Base-by-base conservation (phyloP, 257 asterid species). In the Solanum ossicruentum region DNA sequence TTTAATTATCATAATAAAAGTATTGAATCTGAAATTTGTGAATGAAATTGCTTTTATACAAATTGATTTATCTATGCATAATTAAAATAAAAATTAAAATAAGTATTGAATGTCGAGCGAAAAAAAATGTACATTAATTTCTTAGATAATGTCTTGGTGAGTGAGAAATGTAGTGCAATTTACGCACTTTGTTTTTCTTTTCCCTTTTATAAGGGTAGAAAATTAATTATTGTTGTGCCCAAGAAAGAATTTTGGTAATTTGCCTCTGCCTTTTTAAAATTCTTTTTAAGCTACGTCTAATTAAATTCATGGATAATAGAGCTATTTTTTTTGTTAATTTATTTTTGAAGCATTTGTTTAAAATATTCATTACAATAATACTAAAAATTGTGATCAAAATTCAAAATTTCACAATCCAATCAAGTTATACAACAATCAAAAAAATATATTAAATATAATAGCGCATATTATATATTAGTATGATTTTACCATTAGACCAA, bases 31-130 rank as follows among this genome's bases (percentile, higher is more conserved):
- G 2, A 15, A 15, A 32, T 6, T 28, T 8, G 8, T 0, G 8
- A 67, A 63, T 8, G 6, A 32, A 67, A 16, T 28, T 0, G 0
- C 0, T 7, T 65, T 26, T 65, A 1, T 7, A 65, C 3, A 6
- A 13, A 3, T 1, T 0, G 0, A 13, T 3, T 15, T 1, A 3
- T 8, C 0, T 16, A 2, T 0, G 4, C 0, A 1, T 16, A 32
- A 16, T 1, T 15, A 17, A 66, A 3, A 1, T 0, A 2, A 1
- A 66, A 6, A 7, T 3, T 0, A 65, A 56, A 56, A 56, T 3
- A 1, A 18, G 0, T 18, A 56, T 3, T 3, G 9, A 12, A 12
- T 3, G 17, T 3, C 1, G 56, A 51, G 17, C 1, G 10, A 7
- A 56, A 56, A n/a, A 26, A 32, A 2, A 13, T 6, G 12, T 7